Evolutionary conservation across 345 rosid species (phyloP).

Genomic region (Aquilaria sinensis): DNA sequence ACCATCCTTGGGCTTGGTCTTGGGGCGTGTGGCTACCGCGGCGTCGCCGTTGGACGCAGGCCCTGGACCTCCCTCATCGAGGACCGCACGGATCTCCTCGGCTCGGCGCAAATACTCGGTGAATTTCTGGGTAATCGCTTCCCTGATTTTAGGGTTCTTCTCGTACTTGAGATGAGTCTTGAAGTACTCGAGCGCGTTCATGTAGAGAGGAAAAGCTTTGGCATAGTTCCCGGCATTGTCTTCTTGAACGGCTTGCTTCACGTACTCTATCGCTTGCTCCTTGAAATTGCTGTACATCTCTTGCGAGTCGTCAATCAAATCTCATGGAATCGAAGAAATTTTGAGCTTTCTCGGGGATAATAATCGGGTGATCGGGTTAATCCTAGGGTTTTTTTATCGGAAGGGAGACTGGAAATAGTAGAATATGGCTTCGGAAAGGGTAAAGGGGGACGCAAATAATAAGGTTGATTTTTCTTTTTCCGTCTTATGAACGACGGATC

Average conservation of each 20-base stretch:
- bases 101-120: slow-evolving; percentile 78
- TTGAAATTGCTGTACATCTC: slow-evolving; percentile 81
- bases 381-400: background rate
- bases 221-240: slow-evolving; percentile 76
- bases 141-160: slow-evolving; percentile 69
- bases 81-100: slow-evolving; percentile 77
- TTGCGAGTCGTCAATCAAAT: slow-evolving; percentile 5
- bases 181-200: slow-evolving; percentile 85
- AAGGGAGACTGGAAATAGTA: background rate
- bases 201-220: slow-evolving; percentile 77
- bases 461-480: slow-evolving; percentile 2
- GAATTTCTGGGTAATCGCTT: slow-evolving; percentile 71
- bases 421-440: background rate
- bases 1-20: slow-evolving; percentile 68
- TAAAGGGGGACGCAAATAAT: background rate
- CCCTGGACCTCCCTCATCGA: slow-evolving; percentile 65
- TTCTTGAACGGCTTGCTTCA: slow-evolving; percentile 67
- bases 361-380: background rate
- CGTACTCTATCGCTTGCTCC: slow-evolving; percentile 84
- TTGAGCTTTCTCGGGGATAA: background rate
- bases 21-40: slow-evolving; percentile 58
- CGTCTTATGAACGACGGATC: too few relatives aligned
- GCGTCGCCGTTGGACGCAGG: slow-evolving; percentile 59
- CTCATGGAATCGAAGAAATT: slow-evolving; percentile 13
- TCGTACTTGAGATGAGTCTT: slow-evolving; percentile 80